phyloP scores from a whole-genome alignment of 116 monocot species.

The Zostera marina region DNA sequence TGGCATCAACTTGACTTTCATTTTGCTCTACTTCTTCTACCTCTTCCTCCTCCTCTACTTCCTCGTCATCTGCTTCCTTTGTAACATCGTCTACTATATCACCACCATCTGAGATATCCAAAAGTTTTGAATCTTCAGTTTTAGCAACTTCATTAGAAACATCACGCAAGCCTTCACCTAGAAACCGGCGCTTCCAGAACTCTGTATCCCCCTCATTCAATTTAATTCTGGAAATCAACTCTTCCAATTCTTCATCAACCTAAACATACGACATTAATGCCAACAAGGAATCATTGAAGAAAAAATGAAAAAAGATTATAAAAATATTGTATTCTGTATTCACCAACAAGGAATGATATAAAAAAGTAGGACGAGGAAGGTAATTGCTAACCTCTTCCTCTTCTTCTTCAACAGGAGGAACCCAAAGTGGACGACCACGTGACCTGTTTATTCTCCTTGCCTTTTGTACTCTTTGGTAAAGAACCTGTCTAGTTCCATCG shows the following conservation, averaged over 20 bases:
- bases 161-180: constrained; percentile 66
- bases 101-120: constrained; percentile 44
- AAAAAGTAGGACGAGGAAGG: not conserved
- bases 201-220: constrained; percentile 91
- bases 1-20: constrained; percentile 40
- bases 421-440: constrained; percentile 90
- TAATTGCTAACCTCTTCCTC: constrained; percentile 57
- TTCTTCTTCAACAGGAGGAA: constrained; percentile 89
- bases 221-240: constrained; percentile 71
- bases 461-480: constrained; percentile 95
- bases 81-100: constrained; percentile 42
- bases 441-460: constrained; percentile 98
- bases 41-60: constrained; percentile 50
- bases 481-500: constrained; percentile 92
- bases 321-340: no score
- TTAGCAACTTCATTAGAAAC: constrained; percentile 24
- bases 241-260: constrained; percentile 92
- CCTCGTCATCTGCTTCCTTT: constrained; percentile 69
- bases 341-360: not conserved
- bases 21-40: constrained; percentile 27
- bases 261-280: constrained; percentile 5
- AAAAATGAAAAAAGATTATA: not conserved
- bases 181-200: constrained; percentile 83
- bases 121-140: constrained; percentile 28
- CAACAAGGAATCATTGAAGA: not conserved